Evolutionary conservation across 495 filamentous ascomycete genomes (phyloP).

Genomic region (Neurospora africana): DNA sequence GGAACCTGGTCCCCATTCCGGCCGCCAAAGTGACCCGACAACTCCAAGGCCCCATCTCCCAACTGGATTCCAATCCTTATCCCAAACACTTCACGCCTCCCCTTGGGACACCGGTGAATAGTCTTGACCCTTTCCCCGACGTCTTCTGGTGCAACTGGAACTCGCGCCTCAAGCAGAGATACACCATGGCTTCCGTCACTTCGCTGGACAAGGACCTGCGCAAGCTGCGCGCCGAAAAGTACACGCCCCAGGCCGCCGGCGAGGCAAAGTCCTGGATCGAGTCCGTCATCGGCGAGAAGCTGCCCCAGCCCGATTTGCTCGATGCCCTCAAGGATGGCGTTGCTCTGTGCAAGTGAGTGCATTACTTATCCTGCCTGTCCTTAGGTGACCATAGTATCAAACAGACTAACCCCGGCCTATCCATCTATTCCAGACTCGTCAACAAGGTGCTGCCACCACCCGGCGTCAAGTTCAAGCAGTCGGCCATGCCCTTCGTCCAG

Average conservation of each 20-base stretch:
- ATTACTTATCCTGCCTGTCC: neutral
- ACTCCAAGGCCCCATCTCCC: neutral
- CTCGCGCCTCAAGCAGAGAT: neutral
- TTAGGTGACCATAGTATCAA: neutral
- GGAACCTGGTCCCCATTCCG: neutral
- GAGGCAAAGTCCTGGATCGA: constrained; percentile 86
- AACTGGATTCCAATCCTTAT: neutral
- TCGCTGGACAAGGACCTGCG: constrained; percentile 94
- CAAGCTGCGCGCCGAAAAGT: constrained; percentile 83
- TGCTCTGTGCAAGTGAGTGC: constrained; percentile 75
- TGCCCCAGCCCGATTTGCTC: constrained; percentile 66
- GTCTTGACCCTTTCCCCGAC: neutral
- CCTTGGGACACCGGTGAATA: neutral
- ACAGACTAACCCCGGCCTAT: constrained; percentile 11
- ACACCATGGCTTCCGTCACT: constrained; percentile 79
- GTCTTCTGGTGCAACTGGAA: neutral
- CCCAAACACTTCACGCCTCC: neutral
- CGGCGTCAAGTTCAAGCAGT: constrained; percentile 68
- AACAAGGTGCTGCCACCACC: constrained; percentile 71
- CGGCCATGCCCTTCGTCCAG: constrained; percentile 93
- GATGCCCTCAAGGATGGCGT: constrained; percentile 82
- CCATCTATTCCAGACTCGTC: constrained; percentile 51
- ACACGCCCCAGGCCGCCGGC: constrained; percentile 83
- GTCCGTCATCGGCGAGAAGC: constrained; percentile 58
- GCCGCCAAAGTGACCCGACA: neutral